Evolutionary conservation across 2,329 filamentous ascomycete genomes (phyloP).

Genomic region (Chaetomium sp.): DNA sequence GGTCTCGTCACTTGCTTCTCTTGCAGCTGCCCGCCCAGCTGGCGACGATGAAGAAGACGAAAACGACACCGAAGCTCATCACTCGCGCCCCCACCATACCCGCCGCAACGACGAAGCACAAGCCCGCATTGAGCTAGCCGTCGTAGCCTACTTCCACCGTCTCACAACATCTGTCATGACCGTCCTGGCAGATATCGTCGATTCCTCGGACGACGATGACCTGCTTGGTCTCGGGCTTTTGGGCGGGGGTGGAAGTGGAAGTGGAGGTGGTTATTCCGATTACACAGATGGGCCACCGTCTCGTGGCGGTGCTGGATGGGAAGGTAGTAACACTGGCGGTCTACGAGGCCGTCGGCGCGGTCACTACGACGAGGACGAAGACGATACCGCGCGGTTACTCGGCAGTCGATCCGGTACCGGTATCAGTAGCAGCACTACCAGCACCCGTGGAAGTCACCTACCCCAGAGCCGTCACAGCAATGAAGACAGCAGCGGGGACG

Average conservation of each 20-base stretch:
- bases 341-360: too few relatives aligned
- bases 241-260: too few relatives aligned
- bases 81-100: too few relatives aligned
- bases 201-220: constrained; percentile 39
- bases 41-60: constrained; percentile 24
- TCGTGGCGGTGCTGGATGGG: too few relatives aligned
- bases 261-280: too few relatives aligned
- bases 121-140: constrained; percentile 56
- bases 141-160: constrained; percentile 77
- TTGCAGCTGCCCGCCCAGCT: constrained; percentile 21
- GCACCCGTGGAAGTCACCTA: too few relatives aligned
- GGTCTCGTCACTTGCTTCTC: constrained; percentile 40
- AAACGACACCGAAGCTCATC: constrained; percentile 20
- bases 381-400: too few relatives aligned
- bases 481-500: neutral
- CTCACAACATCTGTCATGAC: constrained; percentile 61
- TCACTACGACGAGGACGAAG: too few relatives aligned
- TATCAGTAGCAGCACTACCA: too few relatives aligned
- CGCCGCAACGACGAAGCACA: constrained; percentile 36
- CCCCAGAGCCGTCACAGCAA: neutral
- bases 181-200: constrained; percentile 55
- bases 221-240: constrained; percentile 23
- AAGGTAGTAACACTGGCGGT: too few relatives aligned
- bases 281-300: too few relatives aligned
- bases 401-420: too few relatives aligned